These are phyloP conservation scores for Zymoseptoria passerinii DNA, from an alignment of 2,329 filamentous ascomycete genomes.

Conservation along the genomic window DNA sequence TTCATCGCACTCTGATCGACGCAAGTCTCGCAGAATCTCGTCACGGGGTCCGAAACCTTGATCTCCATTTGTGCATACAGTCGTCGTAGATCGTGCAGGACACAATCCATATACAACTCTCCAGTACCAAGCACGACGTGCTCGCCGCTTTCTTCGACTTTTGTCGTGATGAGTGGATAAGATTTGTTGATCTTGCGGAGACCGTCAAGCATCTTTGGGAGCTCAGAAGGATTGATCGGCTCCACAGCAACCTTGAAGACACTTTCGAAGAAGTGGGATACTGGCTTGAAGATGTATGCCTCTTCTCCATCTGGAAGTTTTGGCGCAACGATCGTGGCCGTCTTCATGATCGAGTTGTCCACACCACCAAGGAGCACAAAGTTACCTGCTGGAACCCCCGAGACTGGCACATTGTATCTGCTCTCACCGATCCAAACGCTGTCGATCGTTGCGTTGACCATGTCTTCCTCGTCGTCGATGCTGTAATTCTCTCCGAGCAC, in stretches of 20 bases:
- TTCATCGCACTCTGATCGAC: conserved; percentile 96
- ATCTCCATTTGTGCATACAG: conserved; percentile 99
- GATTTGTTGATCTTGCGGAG: conserved; percentile 96
- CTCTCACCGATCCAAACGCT: conserved; percentile 88
- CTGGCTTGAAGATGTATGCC: conserved; percentile 87
- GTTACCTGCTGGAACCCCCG: conserved; percentile 88
- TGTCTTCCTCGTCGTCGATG: conserved; percentile 94
- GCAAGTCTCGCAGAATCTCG: conserved; percentile 94
- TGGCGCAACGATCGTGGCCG: conserved; percentile 77
- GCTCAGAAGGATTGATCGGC: conserved; percentile 93
- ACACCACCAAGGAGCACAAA: conserved; percentile 86
- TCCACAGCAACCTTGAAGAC: conserved; percentile 97
- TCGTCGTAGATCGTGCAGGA: conserved; percentile 83
- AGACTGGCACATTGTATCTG: conserved; percentile 83
- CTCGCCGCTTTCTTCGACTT: conserved; percentile 96
- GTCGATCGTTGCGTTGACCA: conserved; percentile 75
- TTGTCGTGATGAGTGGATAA: conserved; percentile 89
- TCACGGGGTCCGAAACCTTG: conserved; percentile 96
- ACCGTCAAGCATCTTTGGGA: conserved; percentile 97
- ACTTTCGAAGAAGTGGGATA: conserved; percentile 92
- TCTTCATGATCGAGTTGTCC: conserved; percentile 97
- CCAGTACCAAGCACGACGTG: conserved; percentile 92
- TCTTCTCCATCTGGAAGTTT: conserved; percentile 81
- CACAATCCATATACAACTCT: conserved; percentile 99
- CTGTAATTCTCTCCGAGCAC: conserved; percentile 95